Base-by-base conservation (phyloP, 441 rosid species). In the Isatis lusitanica region DNA sequence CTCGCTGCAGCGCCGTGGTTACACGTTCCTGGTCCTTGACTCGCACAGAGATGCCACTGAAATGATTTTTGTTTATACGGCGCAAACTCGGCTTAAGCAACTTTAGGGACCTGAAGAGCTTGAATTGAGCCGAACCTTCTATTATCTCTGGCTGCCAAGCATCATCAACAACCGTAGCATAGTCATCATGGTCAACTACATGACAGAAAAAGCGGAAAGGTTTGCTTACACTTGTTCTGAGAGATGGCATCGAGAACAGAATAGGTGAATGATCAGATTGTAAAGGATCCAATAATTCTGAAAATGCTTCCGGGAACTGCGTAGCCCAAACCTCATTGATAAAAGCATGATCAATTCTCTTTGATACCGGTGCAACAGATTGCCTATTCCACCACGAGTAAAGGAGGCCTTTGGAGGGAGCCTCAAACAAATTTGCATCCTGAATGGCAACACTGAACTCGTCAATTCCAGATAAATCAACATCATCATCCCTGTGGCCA, bases 331-430 rank as follows among this genome's bases (percentile, higher is more conserved):
- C 16, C 7, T 42, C 7, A 2, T 42, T 42, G 1, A 42, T 2
- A 6, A 42, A 6, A 4, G 16, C 47, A 1, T 42, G 47, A 13
- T 42, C 47, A 5, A 42, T 13, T 2, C 12, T 42, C 3, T 39
- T 39, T 0, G 43, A 11, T 0, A 39, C 3, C 0, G 43, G 43
- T 0, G 11, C 10, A 0, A 1, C 2, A 0, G 13, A 7, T 2
- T 42, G 16, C 7, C 5, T 12, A 5, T 42, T 42, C 47, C 47
- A 12, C 47, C 47, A 42, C 0, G 16, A 3, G 16, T 13, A 42
- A 1, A 15, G 6, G 1, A 42, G 7, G 2, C 47, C 47, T 5
- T 42, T 42, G 0, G 47, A 4, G 0, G 13, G 47, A 13, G 17
- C 47, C 12, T 13, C 47, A 13, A 42, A 42, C 0, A 42, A 4